Conservation (phyloP, 2,329 filamentous ascomycete genomes). For the Penicillium aurantiogriseum region DNA sequence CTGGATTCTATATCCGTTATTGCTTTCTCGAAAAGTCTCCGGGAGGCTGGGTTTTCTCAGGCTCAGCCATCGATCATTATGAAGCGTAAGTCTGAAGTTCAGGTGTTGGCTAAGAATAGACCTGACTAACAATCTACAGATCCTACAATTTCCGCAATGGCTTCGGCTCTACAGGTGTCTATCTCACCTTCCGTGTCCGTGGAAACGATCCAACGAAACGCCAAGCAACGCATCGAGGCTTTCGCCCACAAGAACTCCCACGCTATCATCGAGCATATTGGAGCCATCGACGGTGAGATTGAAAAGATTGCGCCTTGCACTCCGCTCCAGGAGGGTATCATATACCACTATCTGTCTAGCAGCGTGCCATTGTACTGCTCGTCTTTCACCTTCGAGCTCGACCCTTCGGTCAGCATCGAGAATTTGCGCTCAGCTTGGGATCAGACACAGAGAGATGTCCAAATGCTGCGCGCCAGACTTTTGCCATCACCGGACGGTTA, state of each 20-base stretch:
- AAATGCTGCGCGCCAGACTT: conserved; percentile 73
- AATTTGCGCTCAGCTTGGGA: conserved; percentile 60
- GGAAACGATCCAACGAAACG: conserved; percentile 43
- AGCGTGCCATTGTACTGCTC: conserved; percentile 70
- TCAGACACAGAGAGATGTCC: conserved; percentile 50
- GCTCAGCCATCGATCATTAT: conserved; percentile 68
- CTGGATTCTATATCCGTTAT: conserved; percentile 86
- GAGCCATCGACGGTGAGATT: conserved; percentile 53
- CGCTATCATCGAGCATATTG: conserved; percentile 54
- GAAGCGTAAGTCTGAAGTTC: conserved; percentile 39
- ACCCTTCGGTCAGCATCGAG: conserved; percentile 43
- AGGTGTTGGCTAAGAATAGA: neutral
- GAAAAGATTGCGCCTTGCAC: conserved; percentile 81
- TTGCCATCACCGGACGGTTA: conserved; percentile 71
- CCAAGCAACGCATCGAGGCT: conserved; percentile 62
- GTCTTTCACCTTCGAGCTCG: conserved; percentile 63
- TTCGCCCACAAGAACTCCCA: conserved; percentile 62
- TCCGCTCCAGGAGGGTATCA: conserved; percentile 80
- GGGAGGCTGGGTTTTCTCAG: conserved; percentile 58
- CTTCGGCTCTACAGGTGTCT: conserved; percentile 25
- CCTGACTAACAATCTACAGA: conserved; percentile 6
- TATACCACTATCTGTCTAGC: conserved; percentile 65
- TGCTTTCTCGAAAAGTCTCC: conserved; percentile 64
- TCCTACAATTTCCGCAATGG: conserved; percentile 42
- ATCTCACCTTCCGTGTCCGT: conserved; percentile 2